These are phyloP conservation scores for Candida glucosophila DNA, from an alignment of 1,139 yeast genomes.

Conservation along the genomic window DNA sequence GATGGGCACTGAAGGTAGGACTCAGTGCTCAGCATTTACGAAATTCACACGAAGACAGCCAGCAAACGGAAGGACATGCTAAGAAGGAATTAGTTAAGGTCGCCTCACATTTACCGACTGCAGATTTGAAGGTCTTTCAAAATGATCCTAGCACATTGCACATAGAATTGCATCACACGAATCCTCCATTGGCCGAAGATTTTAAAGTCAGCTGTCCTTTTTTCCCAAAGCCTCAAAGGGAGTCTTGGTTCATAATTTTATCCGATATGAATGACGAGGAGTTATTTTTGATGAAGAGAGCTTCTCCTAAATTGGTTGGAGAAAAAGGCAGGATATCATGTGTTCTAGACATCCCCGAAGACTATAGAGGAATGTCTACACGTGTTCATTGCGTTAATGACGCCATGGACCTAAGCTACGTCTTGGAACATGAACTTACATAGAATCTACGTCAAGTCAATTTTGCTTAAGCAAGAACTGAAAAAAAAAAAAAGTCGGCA, in stretches of 20 bases:
- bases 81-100: constrained; percentile 31
- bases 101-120: constrained; percentile 43
- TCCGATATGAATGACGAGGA: constrained; percentile 40
- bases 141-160: constrained; percentile 20
- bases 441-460: too few species aligned
- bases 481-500: too few species aligned
- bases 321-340: constrained; percentile 37
- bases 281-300: constrained; percentile 55
- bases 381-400: constrained; percentile 52
- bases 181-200: constrained; percentile 45
- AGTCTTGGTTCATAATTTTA: constrained; percentile 81
- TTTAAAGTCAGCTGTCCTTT: constrained; percentile 68
- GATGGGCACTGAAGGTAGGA: constrained; percentile 26
- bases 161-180: constrained; percentile 46
- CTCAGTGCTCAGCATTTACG: constrained; percentile 14
- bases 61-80: not conserved
- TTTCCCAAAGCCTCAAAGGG: constrained; percentile 88
- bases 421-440: constrained; percentile 5
- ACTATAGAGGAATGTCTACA: constrained; percentile 35
- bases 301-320: constrained; percentile 44
- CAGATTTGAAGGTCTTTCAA: constrained; percentile 28
- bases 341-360: constrained; percentile 42
- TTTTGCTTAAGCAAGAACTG: too few species aligned
- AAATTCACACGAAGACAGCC: not conserved
- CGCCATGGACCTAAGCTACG: constrained; percentile 52